Evolutionary conservation across 2,329 filamentous ascomycete genomes (phyloP), one percentile per base, ranked within the genome.

Genomic region (Arthrobotrys entomopaga): DNA sequence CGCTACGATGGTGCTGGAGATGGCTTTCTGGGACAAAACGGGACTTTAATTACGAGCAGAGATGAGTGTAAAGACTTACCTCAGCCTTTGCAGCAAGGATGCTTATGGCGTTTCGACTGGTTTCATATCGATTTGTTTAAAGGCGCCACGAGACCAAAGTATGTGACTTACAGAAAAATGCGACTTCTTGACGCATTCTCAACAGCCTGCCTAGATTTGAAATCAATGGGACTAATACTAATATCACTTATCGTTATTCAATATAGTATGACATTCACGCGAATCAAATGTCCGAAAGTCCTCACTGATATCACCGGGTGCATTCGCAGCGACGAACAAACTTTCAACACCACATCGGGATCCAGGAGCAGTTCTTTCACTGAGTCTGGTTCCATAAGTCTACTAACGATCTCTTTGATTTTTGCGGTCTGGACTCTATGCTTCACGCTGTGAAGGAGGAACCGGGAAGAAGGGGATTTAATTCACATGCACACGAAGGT

Each of bases 31-130:
- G 70, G 70, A n/a, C 58, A 58, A 22, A 29, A 63, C 3, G 70
- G 70, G 15, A 64, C 52, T 50, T 87, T 87, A 50, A 82, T 88
- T 75, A 81, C 82, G 15, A 83, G 83, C 58, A 82, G 84, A 66
- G 80, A 81, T 49, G 83, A 85, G 26, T 89, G 87, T 80, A 81
- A 84, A 72, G 78, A 79, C 52, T 85, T 87, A 81, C 87, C 87
- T 0, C 80, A 79, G 46, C 81, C 83, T 49, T 82, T 89, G 61
- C 85, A 87, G 81, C 82, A 81, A 11, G 87, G 87, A 7, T 89
- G 87, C 81, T 82, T 85, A 79, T 89, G 87, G 86, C 86, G 87
- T 75, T 89, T 88, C 78, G 86, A 88, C 82, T 74, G 70, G 70
- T 74, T 61, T 34, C 3, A 56, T 16, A 57, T 67, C 42, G 49